phyloP scores from a whole-genome alignment of 2,329 filamentous ascomycete species.

The Lasiodiplodia theobromae region DNA sequence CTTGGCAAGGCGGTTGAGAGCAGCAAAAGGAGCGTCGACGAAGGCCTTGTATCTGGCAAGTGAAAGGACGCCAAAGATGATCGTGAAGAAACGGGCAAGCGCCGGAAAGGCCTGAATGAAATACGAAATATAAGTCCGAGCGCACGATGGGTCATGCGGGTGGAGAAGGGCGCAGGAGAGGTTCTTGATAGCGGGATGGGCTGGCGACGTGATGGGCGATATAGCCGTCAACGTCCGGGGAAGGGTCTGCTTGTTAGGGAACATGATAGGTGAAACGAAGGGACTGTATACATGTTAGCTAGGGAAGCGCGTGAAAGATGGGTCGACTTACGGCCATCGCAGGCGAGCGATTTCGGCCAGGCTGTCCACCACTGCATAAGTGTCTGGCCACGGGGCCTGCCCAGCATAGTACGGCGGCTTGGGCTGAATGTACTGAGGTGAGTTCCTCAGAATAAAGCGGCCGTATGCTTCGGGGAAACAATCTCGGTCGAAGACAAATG shows the following conservation, averaged over 20 bases:
- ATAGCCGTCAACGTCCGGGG: conserved; percentile 71
- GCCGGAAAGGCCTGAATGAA: conserved; percentile 84
- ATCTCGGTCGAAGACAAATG: conserved; percentile 60
- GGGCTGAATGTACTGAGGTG: conserved; percentile 78
- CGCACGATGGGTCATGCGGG: conserved; percentile 85
- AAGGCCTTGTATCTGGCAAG: conserved; percentile 72
- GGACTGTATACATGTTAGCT: conserved; percentile 56
- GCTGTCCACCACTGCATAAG: conserved; percentile 79
- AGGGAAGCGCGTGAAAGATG: conserved; percentile 2
- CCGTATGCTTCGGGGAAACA: conserved; percentile 65
- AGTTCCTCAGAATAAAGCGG: conserved; percentile 72
- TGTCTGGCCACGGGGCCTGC: conserved; percentile 74
- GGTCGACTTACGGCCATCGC: conserved; percentile 75
- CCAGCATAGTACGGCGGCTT: conserved; percentile 73
- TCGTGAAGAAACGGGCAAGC: conserved; percentile 77
- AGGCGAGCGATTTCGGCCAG: conserved; percentile 81
- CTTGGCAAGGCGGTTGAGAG: conserved; percentile 70
- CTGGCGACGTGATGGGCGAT: conserved; percentile 78
- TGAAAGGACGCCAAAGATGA: conserved; percentile 75
- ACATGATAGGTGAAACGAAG: conserved; percentile 85
- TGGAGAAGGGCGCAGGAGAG: conserved; percentile 91
- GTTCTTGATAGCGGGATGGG: conserved; percentile 84
- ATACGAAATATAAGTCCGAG: conserved; percentile 85
- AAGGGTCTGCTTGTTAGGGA: conserved; percentile 72
- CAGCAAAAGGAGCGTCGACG: conserved; percentile 71